Evolutionary conservation across 768 basidiomycete species (phyloP), one percentile per base, ranked within the genome.

Genomic region (Porphyrellus cyaneotinctus): DNA sequence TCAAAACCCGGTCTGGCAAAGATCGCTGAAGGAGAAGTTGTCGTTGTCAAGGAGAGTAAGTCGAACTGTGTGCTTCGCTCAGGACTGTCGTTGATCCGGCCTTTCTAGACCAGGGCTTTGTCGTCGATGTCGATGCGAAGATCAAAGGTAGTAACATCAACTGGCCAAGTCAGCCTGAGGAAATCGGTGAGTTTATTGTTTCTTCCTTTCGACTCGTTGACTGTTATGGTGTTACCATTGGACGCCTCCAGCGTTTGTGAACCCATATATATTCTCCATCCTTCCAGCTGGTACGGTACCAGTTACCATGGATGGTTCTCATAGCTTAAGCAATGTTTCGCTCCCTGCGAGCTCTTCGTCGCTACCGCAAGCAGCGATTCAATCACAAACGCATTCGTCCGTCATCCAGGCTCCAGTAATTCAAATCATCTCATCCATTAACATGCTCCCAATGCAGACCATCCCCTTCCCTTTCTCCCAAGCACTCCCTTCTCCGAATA

Each of bases 141-240:
- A 76, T 80, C 0, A 74, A 80, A 33, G 58, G 71, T 2, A 60
- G 70, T 10, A 72, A 74, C 17, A 78, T 95, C 15, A 80, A 81
- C 54, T 94, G 90, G 87, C 81, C 85, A 2, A 78, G 80, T n/a
- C 78, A 85, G 43, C 91, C 90, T 22, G 91, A 95, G 62, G 93
- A 95, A 56, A 76, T 87, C 24, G 77, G 90, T 87, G 58, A 60
- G 71, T 49, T 28, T 37, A 8, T 30, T 22, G 9, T 43, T 32
- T 7, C 47, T n/a, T n/a, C n/a, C n/a, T n/a, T n/a, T 20, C 10
- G 4, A 26, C 26, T 76, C 78, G 48, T 88, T 85, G 82, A 76
- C 78, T 2, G 74, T 78, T 13, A 74, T 78, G 47, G 86, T 82
- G 37, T 85, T 86, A 80, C 20, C 72, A 80, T 54, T 64, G 46